Evolutionary conservation across 805 yeast species (phyloP), one percentile per base, ranked within the genome.

Genomic region (Torulaspora indica): DNA sequence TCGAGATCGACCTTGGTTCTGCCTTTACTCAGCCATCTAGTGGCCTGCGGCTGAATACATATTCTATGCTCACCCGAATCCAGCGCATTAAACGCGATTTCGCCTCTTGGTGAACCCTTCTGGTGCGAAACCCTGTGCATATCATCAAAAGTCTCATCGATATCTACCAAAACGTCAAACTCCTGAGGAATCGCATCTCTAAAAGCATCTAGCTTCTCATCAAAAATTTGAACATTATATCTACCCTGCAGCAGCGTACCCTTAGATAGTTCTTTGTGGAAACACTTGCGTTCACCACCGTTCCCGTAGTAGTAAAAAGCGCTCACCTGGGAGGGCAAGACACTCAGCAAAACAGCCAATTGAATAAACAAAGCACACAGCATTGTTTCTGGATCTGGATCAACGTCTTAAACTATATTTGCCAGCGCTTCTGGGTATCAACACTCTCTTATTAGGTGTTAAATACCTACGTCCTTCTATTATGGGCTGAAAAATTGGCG

Each of bases 51-150:
- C 49, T 69, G 71, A 50, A 84, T 70, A 65, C 93, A 84, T 61
- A 84, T 77, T 65, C 78, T 79, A 68, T 84, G 91, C 58, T 84
- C 91, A 55, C 93, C 93, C 13, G 83, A 70, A 51, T 82, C 90
- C 32, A 77, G 65, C 2, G 91, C 84, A 29, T 85, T 78, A 69
- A 82, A 83, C 8, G 87, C 76, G 58, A 84, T 81, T 50, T 81
- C 85, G 24, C 89, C 88, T 32, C 67, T 65, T 32, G 87, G 77
- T 7, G 76, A 62, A 30, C 81, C 78, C 63, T 77, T 82, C 60
- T 82, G 90, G 48, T 78, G 77, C 22, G 80, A 85, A 43, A 84
- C 90, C 55, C 83, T 70, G 60, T 84, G 86, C 65, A 84, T 78
- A 63, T 82, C 82, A 64, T 84, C 90, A 53, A 84, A 84, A 7